Percentiles rank a stretch among this genome's conserved stretches.
Conservation (phyloP, 805 yeast species). For the Suhomyces canberraensis region DNA sequence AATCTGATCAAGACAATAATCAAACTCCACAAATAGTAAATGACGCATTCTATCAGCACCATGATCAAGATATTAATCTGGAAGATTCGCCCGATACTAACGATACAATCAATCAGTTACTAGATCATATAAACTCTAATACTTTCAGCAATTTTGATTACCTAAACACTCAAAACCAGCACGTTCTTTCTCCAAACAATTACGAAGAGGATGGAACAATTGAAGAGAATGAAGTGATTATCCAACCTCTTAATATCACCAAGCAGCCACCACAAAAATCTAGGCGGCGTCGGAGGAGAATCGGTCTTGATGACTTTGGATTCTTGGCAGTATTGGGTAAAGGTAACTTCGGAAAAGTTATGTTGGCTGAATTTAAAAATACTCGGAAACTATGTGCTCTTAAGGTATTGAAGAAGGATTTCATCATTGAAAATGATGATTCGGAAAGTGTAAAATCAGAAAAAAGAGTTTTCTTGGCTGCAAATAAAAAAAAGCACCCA, state of each 20-base stretch:
- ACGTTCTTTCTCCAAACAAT: constrained; percentile 12
- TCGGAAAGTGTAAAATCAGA: constrained; percentile 94
- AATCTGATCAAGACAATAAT: constrained; percentile 9
- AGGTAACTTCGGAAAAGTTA: constrained; percentile 98
- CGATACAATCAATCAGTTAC: not conserved
- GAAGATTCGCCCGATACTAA: constrained; percentile 9
- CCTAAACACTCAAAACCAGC: constrained; percentile 19
- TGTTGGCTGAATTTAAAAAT: constrained; percentile 91
- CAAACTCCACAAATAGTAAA: constrained; percentile 14
- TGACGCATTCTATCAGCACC: constrained; percentile 11
- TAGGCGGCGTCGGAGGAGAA: constrained; percentile 55
- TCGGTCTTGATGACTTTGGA: constrained; percentile 93
- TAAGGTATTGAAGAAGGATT: constrained; percentile 93
- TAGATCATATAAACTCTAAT: constrained; percentile 4
- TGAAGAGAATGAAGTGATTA: not conserved
- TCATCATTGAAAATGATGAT: constrained; percentile 92
- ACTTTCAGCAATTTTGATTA: constrained; percentile 26
- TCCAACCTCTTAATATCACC: not conserved
- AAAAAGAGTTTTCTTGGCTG: constrained; percentile 82
- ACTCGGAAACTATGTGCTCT: constrained; percentile 85
- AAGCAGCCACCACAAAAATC: constrained; percentile 20
- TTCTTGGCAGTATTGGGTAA: constrained; percentile 94
- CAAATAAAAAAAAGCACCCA: constrained; percentile 88
- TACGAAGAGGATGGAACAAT: constrained; percentile 2
- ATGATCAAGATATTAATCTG: constrained; percentile 15